Base-by-base conservation (phyloP, 2,329 filamentous ascomycete species). In the Fusarium sterilihyphosum region DNA sequence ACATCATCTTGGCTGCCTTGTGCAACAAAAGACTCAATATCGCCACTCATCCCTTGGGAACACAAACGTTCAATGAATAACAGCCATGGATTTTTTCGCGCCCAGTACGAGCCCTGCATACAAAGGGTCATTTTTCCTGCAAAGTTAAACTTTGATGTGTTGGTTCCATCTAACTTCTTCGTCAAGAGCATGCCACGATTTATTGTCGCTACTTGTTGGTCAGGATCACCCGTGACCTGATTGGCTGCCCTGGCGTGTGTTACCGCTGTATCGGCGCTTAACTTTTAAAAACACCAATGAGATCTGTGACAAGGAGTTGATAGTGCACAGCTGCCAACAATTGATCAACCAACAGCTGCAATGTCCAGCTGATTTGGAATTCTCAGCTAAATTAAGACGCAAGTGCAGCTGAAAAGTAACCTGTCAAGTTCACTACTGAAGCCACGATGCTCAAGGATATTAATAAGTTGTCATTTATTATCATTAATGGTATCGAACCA, bases 251-350 rank as follows among this genome's bases (percentile, higher is more conserved):
- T 62, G 40, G 49, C 64, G 52, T 73, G 8, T 50, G 52, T 75
- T 74, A 41, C 72, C 68, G 72, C 72, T 64, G 57, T 22, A 61
- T 47, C 33, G 72, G 72, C 72, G 72, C 72, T 73, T 75, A 73
- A 35, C 68, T 75, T 65, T 58, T 20, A 38, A 24, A 43, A 61
- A 16, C 41, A 53, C 71, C 67, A 72, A 72, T 73, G 13, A 43
- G 29, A 26, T 22, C 6, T 40, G 37, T 16, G 31, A 43, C 58
- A 58, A 37, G 62, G 52, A 73, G 65, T 65, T 57, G 41, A 40
- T 49, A 58, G 44, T n/a, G 37, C 38, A 74, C 31, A 64, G 24
- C 35, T 60, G 37, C 47, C 57, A 64, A 63, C 26, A 58, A 57
- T 35, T 60, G 33, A 43, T 72, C 40, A 66, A 54, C 40, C 64